A percentile compares a stretch with the other conserved stretches of the same genome.
phyloP scores from a whole-genome alignment of 495 filamentous ascomycete genomes.

The Massariosphaeria phaeospora region DNA sequence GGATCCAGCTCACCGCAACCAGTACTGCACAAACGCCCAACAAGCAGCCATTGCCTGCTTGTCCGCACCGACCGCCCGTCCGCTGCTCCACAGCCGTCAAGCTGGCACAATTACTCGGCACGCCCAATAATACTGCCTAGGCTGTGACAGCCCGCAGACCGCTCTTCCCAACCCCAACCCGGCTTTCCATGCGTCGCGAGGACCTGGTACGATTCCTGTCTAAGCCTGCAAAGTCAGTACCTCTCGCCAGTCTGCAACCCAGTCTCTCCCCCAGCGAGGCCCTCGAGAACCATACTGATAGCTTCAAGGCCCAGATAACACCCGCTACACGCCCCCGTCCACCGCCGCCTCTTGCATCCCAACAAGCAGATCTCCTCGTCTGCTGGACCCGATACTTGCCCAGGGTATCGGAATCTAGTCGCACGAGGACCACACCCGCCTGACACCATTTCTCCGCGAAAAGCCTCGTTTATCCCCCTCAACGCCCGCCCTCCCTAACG shows the following conservation, averaged over 20 bases:
- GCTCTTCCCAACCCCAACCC: constrained; percentile 26
- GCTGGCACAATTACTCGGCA: constrained; percentile 28
- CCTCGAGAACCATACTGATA: neutral
- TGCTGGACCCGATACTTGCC: constrained; percentile 85
- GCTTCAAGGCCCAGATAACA: constrained; percentile 82
- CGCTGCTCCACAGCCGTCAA: constrained; percentile 12
- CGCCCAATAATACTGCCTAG: constrained; percentile 24
- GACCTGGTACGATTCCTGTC: constrained; percentile 92
- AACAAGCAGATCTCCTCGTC: constrained; percentile 71
- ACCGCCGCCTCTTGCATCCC: constrained; percentile 25
- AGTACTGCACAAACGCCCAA: neutral
- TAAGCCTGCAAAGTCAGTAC: constrained; percentile 86
- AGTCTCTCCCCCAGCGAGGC: neutral
- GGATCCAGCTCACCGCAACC: neutral
- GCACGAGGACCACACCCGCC: constrained; percentile 58
- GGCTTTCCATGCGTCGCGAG: constrained; percentile 78
- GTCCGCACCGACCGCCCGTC: neutral
- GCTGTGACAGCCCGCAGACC: constrained; percentile 27
- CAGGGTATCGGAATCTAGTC: constrained; percentile 80
- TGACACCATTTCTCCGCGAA: constrained; percentile 82
- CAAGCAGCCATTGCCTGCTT: constrained; percentile 13
- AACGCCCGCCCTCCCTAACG: constrained; percentile 87
- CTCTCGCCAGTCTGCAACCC: neutral
- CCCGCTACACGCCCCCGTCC: constrained; percentile 39
- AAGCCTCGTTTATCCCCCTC: constrained; percentile 74